phyloP scores from a whole-genome alignment of 2,329 filamentous ascomycete species.

The Pseudopithomyces chartarum region DNA sequence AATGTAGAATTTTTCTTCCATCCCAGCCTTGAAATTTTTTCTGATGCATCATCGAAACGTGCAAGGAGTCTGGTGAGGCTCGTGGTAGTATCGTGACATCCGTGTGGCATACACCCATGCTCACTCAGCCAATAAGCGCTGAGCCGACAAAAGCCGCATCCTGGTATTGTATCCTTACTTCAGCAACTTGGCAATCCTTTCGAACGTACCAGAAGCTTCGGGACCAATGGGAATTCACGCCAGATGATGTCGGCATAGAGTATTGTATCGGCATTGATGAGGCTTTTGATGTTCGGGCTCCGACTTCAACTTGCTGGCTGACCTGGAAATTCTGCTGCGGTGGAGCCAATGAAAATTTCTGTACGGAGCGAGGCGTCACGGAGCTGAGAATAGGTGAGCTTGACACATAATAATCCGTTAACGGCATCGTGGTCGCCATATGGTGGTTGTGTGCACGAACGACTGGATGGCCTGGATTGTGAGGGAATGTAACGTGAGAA shows the following conservation, averaged over 20 bases:
- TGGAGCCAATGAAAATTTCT: conserved; percentile 14
- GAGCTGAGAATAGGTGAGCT: background rate
- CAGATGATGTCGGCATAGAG: background rate
- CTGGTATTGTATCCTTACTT: conserved; percentile 8
- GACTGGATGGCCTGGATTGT: conserved; percentile 1
- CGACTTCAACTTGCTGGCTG: background rate
- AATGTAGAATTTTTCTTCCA: conserved; percentile 4
- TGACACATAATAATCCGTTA: conserved; percentile 15
- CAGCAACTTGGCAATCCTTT: conserved; percentile 3
- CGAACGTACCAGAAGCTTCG: background rate
- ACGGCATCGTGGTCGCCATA: conserved; percentile 14
- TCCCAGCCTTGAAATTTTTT: background rate
- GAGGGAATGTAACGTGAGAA: background rate
- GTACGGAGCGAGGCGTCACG: background rate
- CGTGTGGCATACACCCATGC: background rate
- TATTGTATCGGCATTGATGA: conserved; percentile 7
- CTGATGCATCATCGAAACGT: conserved; percentile 4
- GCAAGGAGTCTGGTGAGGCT: conserved; percentile 2
- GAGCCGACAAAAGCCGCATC: conserved; percentile 9
- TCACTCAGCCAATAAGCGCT: conserved; percentile 4
- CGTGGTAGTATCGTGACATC: conserved; percentile 8
- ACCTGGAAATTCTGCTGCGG: conserved; percentile 12
- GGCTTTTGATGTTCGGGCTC: background rate
- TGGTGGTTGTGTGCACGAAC: background rate
- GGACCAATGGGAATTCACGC: conserved; percentile 6